Conservation (phyloP, 257 asterid genomes). For the Solanum neorickii region DNA sequence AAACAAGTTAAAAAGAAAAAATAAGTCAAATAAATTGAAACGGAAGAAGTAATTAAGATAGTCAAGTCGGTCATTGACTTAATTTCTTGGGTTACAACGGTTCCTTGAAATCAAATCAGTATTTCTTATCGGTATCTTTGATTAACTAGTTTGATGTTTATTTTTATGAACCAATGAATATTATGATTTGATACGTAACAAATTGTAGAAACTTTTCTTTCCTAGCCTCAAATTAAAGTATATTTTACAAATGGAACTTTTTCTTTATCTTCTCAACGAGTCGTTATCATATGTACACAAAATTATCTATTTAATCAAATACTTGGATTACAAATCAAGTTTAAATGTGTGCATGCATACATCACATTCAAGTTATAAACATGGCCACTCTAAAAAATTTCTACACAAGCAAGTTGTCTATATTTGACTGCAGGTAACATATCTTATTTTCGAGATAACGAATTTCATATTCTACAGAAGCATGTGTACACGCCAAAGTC, state of each 20-base stretch:
- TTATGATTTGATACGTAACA: neutral
- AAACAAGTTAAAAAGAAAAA: no score
- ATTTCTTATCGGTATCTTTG: neutral
- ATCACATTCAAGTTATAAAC: neutral
- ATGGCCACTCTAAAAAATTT: neutral
- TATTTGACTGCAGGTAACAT: neutral
- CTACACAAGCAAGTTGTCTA: neutral
- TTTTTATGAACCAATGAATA: neutral
- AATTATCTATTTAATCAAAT: neutral
- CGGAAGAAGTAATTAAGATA: neutral
- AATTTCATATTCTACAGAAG: neutral
- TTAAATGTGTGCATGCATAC: neutral
- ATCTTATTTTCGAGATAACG: accelerated
- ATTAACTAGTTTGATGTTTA: neutral
- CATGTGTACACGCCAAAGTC: neutral
- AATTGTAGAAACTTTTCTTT: neutral
- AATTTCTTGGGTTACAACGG: neutral
- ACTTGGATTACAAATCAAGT: neutral
- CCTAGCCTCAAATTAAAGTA: neutral
- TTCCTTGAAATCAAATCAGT: neutral
- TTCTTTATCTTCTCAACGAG: no score
- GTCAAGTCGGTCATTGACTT: neutral
- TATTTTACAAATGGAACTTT: neutral
- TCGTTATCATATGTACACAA: neutral
- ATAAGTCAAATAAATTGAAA: neutral